These are phyloP conservation scores for Stramenopiles sp. DNA, from an alignment of 352 stramenopile genomes.

Conservation along the genomic window DNA sequence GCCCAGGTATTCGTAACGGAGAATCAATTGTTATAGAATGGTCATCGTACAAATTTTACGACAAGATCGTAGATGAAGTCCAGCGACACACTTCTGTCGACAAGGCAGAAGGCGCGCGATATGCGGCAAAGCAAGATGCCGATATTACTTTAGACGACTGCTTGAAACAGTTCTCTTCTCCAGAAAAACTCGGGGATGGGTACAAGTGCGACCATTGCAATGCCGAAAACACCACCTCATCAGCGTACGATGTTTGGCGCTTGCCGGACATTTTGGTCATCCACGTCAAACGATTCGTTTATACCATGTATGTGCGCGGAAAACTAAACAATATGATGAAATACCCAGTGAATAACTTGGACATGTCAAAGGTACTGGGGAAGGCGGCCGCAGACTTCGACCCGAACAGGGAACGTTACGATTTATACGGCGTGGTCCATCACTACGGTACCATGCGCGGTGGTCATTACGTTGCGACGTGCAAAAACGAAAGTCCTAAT, in stretches of 20 bases:
- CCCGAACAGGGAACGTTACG: background rate
- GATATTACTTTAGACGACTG: constrained; percentile 3
- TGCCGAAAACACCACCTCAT: background rate
- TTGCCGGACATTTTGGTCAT: constrained; percentile 92
- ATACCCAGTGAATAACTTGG: constrained; percentile 75
- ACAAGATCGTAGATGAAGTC: background rate
- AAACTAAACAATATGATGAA: constrained; percentile 89
- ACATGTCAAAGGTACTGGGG: constrained; percentile 21
- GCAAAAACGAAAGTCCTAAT: background rate
- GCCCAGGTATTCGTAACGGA: background rate
- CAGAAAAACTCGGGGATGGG: background rate
- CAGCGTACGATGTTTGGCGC: constrained; percentile 63
- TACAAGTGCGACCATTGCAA: constrained; percentile 10
- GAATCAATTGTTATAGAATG: constrained; percentile 12
- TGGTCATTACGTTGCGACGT: constrained; percentile 9
- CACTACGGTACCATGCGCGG: background rate
- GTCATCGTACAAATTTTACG: background rate
- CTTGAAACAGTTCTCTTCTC: background rate
- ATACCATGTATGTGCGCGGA: constrained; percentile 57
- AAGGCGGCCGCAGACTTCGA: background rate
- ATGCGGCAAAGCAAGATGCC: background rate
- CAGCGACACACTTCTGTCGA: background rate
- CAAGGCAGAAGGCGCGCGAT: constrained; percentile 3
- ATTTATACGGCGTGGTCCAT: constrained; percentile 1
- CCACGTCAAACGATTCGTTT: constrained; percentile 98